phyloP scores from a whole-genome alignment of 225 moss, liverwort and hornwort species.

The Pseudisothecium myosuroides region DNA sequence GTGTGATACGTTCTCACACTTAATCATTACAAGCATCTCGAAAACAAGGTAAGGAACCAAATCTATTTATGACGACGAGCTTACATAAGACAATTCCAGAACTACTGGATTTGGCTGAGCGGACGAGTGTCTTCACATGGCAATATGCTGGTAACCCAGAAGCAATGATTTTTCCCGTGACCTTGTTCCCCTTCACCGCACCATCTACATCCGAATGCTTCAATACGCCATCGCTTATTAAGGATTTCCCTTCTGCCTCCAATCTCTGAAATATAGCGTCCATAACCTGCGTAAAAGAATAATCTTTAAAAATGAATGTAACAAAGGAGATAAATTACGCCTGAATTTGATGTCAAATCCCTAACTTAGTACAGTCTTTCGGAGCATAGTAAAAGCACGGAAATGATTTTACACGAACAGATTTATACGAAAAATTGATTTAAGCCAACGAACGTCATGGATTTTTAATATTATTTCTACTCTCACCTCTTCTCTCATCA shows the following conservation, averaged over 20 bases:
- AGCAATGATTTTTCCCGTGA: slow-evolving; percentile 28
- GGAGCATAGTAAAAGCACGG: background rate
- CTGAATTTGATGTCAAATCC: background rate
- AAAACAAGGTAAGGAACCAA: background rate
- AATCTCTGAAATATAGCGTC: slow-evolving; percentile 41
- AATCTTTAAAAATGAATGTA: background rate
- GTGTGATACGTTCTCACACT: background rate
- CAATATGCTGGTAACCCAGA: slow-evolving; percentile 54
- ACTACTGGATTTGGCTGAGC: slow-evolving; percentile 40
- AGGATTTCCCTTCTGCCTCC: slow-evolving; percentile 38
- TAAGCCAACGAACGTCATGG: background rate
- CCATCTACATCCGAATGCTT: slow-evolving; percentile 42
- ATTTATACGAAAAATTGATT: background rate
- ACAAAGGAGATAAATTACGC: background rate
- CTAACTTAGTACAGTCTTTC: background rate
- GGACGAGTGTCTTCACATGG: slow-evolving; percentile 21
- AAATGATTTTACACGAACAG: background rate
- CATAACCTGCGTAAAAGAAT: slow-evolving; percentile 39
- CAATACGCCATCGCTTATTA: slow-evolving; percentile 43
- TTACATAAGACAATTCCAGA: slow-evolving; percentile 59
- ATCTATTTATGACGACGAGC: background rate
- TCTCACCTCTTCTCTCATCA: background rate
- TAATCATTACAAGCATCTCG: background rate
- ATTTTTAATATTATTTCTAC: background rate
- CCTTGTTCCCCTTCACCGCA: slow-evolving; percentile 48